phyloP scores from a whole-genome alignment of 2,329 filamentous ascomycete species.

The Chaetothyriales sp. region DNA sequence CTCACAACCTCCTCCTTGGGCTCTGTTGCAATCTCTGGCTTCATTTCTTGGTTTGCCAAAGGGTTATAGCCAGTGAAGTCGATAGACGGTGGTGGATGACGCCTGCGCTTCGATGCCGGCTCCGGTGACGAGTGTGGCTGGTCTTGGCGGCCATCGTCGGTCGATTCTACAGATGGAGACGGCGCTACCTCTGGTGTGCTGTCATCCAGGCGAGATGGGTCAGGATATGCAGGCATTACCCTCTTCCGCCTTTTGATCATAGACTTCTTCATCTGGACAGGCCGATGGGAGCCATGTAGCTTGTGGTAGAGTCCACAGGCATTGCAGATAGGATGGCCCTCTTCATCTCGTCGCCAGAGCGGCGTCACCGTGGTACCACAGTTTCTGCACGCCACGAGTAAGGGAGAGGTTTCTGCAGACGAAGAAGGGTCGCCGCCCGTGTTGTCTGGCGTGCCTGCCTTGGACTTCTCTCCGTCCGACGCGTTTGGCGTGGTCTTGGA shows the following conservation, averaged over 20 bases:
- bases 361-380: conserved; percentile 94
- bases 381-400: conserved; percentile 88
- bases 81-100: background rate
- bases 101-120: background rate
- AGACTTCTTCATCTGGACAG: conserved; percentile 96
- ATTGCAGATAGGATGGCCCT: conserved; percentile 94
- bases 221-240: conserved; percentile 62
- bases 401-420: conserved; percentile 18
- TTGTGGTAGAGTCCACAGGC: conserved; percentile 96
- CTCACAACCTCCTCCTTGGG: background rate
- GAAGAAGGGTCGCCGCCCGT: conserved; percentile 4
- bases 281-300: conserved; percentile 80
- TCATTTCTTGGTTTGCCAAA: background rate
- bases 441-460: conserved; percentile 1
- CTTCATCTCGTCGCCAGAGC: conserved; percentile 85
- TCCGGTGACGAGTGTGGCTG: conserved; percentile 10
- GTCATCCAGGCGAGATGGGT: conserved; percentile 17
- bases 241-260: conserved; percentile 93
- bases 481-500: background rate
- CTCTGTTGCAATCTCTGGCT: background rate
- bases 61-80: conserved; percentile 23
- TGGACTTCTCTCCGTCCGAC: background rate
- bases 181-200: conserved; percentile 3
- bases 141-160: conserved; percentile 4
- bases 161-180: conserved; percentile 10